Percentiles rank a stretch among this genome's conserved stretches.
phyloP scores from a whole-genome alignment of 768 basidiomycete genomes.

The Leccinum fibrillosum region DNA sequence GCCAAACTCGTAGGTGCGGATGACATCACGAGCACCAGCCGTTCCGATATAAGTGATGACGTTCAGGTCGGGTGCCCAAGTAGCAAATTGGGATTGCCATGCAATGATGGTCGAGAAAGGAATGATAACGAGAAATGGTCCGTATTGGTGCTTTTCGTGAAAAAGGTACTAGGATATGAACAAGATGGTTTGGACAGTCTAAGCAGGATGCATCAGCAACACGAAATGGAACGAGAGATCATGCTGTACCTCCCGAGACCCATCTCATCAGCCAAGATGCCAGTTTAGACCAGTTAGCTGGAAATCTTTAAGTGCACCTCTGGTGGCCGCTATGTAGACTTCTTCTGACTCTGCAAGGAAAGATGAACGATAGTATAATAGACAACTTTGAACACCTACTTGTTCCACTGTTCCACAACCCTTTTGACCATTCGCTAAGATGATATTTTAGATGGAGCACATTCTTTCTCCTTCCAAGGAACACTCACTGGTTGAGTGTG shows the following conservation, averaged over 20 bases:
- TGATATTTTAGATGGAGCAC: too few species aligned
- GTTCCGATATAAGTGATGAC: constrained; percentile 97
- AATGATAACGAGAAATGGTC: constrained; percentile 96
- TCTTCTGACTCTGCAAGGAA: too few species aligned
- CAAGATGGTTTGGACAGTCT: constrained; percentile 95
- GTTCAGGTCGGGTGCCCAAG: constrained; percentile 96
- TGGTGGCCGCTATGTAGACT: constrained; percentile 65
- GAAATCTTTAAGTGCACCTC: constrained; percentile 93
- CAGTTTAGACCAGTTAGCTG: constrained; percentile 97
- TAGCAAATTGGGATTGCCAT: constrained; percentile 92
- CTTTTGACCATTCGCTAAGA: too few species aligned
- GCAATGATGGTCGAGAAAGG: constrained; percentile 97
- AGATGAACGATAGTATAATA: too few species aligned
- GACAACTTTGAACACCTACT: too few species aligned
- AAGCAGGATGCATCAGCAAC: constrained; percentile 8
- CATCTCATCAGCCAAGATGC: constrained; percentile 99
- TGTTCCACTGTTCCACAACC: too few species aligned
- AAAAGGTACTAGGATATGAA: constrained; percentile 89
- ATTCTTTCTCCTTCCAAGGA: too few species aligned
- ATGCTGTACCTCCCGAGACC: constrained; percentile 79
- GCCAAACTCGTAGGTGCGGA: constrained; percentile 91
- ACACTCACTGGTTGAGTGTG: too few species aligned
- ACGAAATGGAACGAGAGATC: constrained; percentile 2
- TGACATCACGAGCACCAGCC: constrained; percentile 81
- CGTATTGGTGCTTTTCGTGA: constrained; percentile 89